These are phyloP conservation scores for Lophiostoma macrostomum DNA, from an alignment of 495 filamentous ascomycete species.

Conservation along the genomic window DNA sequence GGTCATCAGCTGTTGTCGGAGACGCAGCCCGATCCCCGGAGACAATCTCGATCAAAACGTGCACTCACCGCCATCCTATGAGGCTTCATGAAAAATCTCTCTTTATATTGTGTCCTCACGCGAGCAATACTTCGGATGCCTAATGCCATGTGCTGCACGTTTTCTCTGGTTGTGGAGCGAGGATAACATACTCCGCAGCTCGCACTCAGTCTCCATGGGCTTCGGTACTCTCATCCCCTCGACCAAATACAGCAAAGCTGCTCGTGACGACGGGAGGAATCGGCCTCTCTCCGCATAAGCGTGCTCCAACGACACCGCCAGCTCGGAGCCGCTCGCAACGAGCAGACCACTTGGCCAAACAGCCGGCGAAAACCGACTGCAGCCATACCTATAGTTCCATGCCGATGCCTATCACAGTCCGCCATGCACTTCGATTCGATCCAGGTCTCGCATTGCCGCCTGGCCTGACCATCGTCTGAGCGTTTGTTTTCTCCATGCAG, in stretches of 20 bases:
- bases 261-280: constrained; percentile 17
- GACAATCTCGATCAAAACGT: too few relatives aligned
- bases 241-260: not conserved
- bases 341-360: not conserved
- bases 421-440: not conserved
- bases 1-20: too few relatives aligned
- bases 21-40: too few relatives aligned
- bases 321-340: constrained; percentile 6
- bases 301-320: constrained; percentile 1
- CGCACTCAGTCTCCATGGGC: not conserved
- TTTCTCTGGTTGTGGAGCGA: not conserved
- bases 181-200: not conserved
- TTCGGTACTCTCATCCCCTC: not conserved
- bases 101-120: too few relatives aligned
- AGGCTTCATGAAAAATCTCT: too few relatives aligned
- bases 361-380: constrained; percentile 15
- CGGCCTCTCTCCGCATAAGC: not conserved
- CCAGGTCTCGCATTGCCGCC: not conserved
- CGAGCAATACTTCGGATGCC: too few relatives aligned
- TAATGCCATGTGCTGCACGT: too few relatives aligned
- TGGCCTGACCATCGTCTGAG: constrained; percentile 10
- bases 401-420: not conserved
- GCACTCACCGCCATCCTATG: too few relatives aligned
- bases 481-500: not conserved
- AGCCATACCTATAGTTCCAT: constrained; percentile 2